Conservation (phyloP, 257 asterid species). For the Lavandula angustifolia region DNA sequence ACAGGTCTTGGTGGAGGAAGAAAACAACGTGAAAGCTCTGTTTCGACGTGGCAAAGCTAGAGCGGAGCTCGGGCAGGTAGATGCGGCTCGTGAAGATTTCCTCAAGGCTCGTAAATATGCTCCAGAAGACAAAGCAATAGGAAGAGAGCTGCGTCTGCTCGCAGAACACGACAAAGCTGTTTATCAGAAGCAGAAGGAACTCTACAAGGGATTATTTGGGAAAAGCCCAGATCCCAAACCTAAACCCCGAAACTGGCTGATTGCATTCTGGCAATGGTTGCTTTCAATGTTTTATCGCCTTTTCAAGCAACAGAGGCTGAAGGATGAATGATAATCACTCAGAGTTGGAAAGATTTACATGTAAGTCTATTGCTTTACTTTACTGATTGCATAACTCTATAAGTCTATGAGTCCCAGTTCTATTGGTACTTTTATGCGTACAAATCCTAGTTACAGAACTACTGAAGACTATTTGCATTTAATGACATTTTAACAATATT, state of each 20-base stretch:
- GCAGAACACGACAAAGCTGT: constrained; percentile 87
- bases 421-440: neutral
- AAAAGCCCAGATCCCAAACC: constrained; percentile 68
- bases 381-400: neutral
- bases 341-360: neutral
- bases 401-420: neutral
- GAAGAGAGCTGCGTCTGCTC: constrained; percentile 62
- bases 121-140: constrained; percentile 81
- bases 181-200: constrained; percentile 89
- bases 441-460: neutral
- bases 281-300: constrained; percentile 56
- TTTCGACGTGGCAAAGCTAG: constrained; percentile 92
- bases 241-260: constrained; percentile 45
- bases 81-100: constrained; percentile 91
- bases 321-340: constrained; percentile 50
- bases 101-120: constrained; percentile 77
- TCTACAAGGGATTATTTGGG: constrained; percentile 84
- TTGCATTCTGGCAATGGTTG: constrained; percentile 72
- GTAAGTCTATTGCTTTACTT: neutral
- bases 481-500: neutral
- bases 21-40: constrained; percentile 80
- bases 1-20: constrained; percentile 86
- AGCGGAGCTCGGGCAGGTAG: constrained; percentile 93
- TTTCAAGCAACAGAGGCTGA: constrained; percentile 55
- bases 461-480: neutral